Conservation (phyloP, 2,329 filamentous ascomycete genomes). For the Aspergillus sp. region DNA sequence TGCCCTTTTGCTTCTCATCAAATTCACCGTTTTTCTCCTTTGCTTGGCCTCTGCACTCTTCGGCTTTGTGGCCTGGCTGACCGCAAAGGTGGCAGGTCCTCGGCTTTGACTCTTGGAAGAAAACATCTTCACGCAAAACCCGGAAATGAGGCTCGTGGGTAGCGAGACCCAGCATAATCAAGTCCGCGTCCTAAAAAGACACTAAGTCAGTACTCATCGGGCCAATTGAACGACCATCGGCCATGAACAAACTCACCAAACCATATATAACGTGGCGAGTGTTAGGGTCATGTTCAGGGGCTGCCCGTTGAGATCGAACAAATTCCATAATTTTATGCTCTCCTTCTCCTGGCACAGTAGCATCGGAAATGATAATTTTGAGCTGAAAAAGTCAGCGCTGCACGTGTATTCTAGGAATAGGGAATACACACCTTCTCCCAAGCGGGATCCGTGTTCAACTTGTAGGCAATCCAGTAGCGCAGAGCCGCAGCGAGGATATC, state of each 20-base stretch:
- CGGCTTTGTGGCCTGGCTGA: slow-evolving; percentile 83
- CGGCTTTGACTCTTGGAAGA: slow-evolving; percentile 77
- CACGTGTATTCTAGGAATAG: not conserved
- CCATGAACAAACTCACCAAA: slow-evolving; percentile 40
- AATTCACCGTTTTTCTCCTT: slow-evolving; percentile 74
- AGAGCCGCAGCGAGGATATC: slow-evolving; percentile 83
- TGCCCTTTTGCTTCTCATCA: slow-evolving; percentile 69
- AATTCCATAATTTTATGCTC: slow-evolving; percentile 99
- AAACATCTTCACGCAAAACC: slow-evolving; percentile 93
- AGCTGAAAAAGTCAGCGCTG: slow-evolving; percentile 42
- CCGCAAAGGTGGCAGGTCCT: slow-evolving; percentile 83
- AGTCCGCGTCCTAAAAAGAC: slow-evolving; percentile 65
- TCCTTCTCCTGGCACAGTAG: slow-evolving; percentile 93
- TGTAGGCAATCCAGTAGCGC: slow-evolving; percentile 96
- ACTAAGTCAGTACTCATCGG: slow-evolving; percentile 15
- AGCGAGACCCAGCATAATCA: slow-evolving; percentile 96
- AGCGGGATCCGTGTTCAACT: slow-evolving; percentile 90
- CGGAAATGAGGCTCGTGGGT: slow-evolving; percentile 97
- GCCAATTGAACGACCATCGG: slow-evolving; percentile 1
- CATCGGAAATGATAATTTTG: slow-evolving; percentile 98
- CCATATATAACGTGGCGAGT: slow-evolving; percentile 98
- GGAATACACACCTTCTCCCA: slow-evolving; percentile 64
- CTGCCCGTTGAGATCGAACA: slow-evolving; percentile 83
- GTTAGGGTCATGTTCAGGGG: slow-evolving; percentile 88
- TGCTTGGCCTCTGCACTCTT: slow-evolving; percentile 71